Percentiles rank a stretch among this genome's conserved stretches.
These are phyloP conservation scores for Leccinum aurantiacum DNA, from an alignment of 768 basidiomycete genomes.

Conservation along the genomic window DNA sequence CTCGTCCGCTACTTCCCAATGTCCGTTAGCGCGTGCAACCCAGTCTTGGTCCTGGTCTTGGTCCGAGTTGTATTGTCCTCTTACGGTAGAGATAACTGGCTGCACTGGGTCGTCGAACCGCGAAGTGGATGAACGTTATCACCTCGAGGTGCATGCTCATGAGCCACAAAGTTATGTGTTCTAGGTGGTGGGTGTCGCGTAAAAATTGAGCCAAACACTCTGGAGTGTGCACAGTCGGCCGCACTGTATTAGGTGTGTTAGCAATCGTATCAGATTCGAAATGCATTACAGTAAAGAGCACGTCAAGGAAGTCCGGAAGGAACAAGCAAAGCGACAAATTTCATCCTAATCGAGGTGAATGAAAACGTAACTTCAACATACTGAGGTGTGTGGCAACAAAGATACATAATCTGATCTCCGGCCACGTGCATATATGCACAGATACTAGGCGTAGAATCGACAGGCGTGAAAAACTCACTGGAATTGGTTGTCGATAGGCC, in stretches of 20 bases:
- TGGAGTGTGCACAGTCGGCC: conserved; percentile 1
- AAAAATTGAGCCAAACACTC: conserved; percentile 1
- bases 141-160: background rate
- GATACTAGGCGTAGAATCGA: background rate
- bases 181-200: background rate
- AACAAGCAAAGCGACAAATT: background rate
- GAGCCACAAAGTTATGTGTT: background rate
- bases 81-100: background rate
- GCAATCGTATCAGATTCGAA: background rate
- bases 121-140: background rate
- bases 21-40: background rate
- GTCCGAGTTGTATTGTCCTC: too few species aligned
- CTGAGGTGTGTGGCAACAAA: background rate
- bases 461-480: conserved; percentile 9
- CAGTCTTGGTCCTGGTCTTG: too few species aligned
- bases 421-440: background rate
- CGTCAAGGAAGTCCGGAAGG: background rate
- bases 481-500: background rate
- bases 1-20: background rate
- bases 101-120: background rate
- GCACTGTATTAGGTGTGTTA: conserved; percentile 11
- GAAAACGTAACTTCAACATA: background rate
- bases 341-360: background rate
- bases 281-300: background rate
- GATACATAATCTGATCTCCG: too few species aligned